Percentiles rank a stretch among this genome's conserved stretches.
Conservation (phyloP, 2,329 filamentous ascomycete species). For the Sarocladium oryzae region DNA sequence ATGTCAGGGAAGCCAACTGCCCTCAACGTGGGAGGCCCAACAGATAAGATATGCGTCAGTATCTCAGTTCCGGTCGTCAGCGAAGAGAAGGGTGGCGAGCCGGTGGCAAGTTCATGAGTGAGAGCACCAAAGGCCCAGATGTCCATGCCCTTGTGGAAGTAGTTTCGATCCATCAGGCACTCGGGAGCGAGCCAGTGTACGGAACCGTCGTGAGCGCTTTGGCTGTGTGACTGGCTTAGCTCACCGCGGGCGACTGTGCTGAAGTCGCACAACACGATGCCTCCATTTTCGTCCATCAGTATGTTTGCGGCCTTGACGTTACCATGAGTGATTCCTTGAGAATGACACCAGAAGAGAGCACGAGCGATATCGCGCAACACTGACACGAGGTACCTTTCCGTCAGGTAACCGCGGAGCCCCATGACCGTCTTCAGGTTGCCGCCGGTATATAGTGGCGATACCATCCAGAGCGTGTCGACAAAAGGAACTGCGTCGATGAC, state of each 20-base stretch:
- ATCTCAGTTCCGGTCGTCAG: not conserved
- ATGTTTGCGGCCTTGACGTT: constrained; percentile 4
- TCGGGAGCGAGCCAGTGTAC: constrained; percentile 4
- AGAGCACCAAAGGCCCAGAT: constrained; percentile 4
- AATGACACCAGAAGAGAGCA: not conserved
- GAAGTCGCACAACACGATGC: not conserved
- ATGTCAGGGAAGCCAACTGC: not conserved
- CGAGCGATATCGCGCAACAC: not conserved
- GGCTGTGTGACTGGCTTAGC: not conserved
- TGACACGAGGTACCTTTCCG: not conserved
- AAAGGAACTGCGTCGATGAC: not conserved
- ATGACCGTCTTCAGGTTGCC: not conserved
- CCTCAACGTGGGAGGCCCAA: not conserved
- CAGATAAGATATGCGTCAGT: not conserved
- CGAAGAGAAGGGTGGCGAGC: not conserved
- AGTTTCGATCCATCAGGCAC: not conserved
- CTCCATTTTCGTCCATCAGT: not conserved
- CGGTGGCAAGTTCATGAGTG: not conserved
- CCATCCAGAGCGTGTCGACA: constrained; percentile 3
- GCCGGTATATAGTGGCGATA: not conserved
- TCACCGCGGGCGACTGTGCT: not conserved
- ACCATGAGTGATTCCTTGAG: not conserved
- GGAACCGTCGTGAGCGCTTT: not conserved
- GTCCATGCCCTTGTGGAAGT: not conserved
- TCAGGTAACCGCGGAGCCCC: not conserved